These are phyloP conservation scores for Leishmania aethiopica DNA, from an alignment of 208 protist species.

Conservation along the genomic window DNA sequence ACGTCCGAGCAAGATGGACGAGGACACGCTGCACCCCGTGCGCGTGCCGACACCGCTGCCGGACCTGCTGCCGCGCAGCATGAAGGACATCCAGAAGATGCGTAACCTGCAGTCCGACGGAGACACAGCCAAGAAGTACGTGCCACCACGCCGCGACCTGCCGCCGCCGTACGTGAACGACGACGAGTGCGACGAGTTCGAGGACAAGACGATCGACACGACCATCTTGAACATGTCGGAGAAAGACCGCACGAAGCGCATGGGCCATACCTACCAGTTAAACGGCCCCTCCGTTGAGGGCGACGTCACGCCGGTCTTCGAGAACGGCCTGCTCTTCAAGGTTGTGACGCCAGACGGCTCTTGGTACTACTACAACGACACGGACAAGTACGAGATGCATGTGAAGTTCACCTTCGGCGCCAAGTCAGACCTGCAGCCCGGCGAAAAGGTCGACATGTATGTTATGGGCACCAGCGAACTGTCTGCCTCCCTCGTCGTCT, in stretches of 20 bases:
- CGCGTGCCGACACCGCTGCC: slow-evolving; percentile 61
- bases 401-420: slow-evolving; percentile 71
- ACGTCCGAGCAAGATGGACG: slow-evolving; percentile 31
- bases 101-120: slow-evolving; percentile 58
- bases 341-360: slow-evolving; percentile 56
- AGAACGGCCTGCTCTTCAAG: slow-evolving; percentile 76
- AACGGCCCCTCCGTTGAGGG: slow-evolving; percentile 52
- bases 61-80: slow-evolving; percentile 69
- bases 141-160: slow-evolving; percentile 56
- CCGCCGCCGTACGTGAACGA: slow-evolving; percentile 82
- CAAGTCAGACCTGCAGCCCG: slow-evolving; percentile 67
- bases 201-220: slow-evolving; percentile 73
- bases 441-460: slow-evolving; percentile 61
- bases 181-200: slow-evolving; percentile 83
- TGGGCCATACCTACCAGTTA: slow-evolving; percentile 35
- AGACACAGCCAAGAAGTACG: slow-evolving; percentile 55
- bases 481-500: slow-evolving; percentile 55
- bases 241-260: slow-evolving; percentile 21
- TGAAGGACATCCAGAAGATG: slow-evolving; percentile 76
- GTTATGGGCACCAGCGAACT: slow-evolving; percentile 62
- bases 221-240: slow-evolving; percentile 53
- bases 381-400: slow-evolving; percentile 85
- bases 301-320: slow-evolving; percentile 59
- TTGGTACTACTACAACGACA: slow-evolving; percentile 89
- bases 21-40: slow-evolving; percentile 65